phyloP scores from a whole-genome alignment of 768 basidiomycete species.

The Serpula lacrymans region DNA sequence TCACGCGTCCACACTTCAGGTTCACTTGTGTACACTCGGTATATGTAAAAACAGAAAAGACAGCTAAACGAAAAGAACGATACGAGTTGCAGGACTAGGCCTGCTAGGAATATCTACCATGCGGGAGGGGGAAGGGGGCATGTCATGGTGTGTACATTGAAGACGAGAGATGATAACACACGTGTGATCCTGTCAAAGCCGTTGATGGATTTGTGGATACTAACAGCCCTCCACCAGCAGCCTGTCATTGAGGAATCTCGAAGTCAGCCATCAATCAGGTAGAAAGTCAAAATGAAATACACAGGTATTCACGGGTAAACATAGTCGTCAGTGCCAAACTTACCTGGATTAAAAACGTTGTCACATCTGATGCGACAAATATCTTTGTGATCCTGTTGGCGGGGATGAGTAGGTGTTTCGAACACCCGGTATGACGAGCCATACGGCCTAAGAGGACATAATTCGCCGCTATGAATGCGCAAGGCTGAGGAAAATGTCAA shows the following conservation, averaged over 20 bases:
- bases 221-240: conserved; percentile 46
- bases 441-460: conserved; percentile 66
- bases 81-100: conserved; percentile 50
- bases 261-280: background rate
- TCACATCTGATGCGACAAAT: conserved; percentile 62
- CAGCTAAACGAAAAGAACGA: conserved; percentile 50
- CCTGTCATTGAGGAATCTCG: too few relatives aligned
- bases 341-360: conserved; percentile 66
- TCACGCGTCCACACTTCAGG: conserved; percentile 40
- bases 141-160: conserved; percentile 1
- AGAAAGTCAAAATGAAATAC: conserved; percentile 1
- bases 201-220: conserved; percentile 32
- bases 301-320: background rate
- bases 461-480: conserved; percentile 69
- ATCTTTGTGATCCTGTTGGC: conserved; percentile 48
- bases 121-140: background rate
- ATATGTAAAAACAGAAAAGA: conserved; percentile 47
- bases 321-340: background rate
- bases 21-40: conserved; percentile 40
- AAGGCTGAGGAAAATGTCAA: conserved; percentile 42
- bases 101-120: conserved; percentile 50
- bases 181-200: conserved; percentile 31
- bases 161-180: conserved; percentile 19
- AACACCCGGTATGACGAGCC: conserved; percentile 44
- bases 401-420: conserved; percentile 46